Evolutionary conservation across 345 rosid species (phyloP).

Genomic region (Populus davidiana): DNA sequence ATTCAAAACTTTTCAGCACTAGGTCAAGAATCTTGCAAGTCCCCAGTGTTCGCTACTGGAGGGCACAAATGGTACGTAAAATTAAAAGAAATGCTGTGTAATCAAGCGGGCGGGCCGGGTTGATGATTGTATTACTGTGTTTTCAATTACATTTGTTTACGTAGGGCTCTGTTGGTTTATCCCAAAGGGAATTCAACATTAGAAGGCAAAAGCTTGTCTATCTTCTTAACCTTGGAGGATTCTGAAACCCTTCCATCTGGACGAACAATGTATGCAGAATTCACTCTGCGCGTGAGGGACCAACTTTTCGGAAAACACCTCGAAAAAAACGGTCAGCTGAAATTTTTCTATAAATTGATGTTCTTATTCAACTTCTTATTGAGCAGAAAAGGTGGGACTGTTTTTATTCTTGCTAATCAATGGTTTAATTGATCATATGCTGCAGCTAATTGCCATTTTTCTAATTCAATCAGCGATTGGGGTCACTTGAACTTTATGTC

Average conservation of each 20-base stretch:
- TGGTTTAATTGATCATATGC: background rate
- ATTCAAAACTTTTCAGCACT: background rate
- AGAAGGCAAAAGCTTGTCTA: background rate
- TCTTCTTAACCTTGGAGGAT: background rate
- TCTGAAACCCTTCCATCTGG: background rate
- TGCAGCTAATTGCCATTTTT: background rate
- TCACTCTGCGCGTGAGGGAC: background rate
- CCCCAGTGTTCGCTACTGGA: background rate
- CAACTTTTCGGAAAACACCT: background rate
- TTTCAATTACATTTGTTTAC: background rate
- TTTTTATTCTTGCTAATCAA: background rate
- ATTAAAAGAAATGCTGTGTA: background rate
- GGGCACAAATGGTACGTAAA: constrained; percentile 7
- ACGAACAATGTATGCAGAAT: background rate
- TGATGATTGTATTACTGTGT: background rate
- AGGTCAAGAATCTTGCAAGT: background rate
- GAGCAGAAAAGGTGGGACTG: background rate
- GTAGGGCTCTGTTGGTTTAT: background rate
- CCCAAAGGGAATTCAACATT: background rate
- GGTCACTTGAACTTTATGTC: background rate
- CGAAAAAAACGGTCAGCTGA: background rate
- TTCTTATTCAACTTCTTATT: background rate
- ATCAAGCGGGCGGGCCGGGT: too few species aligned
- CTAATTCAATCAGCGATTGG: background rate
- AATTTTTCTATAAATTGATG: background rate